Evolutionary conservation across 208 protist genomes (phyloP).

Genomic region (Acanthamoeba lenticulata): DNA sequence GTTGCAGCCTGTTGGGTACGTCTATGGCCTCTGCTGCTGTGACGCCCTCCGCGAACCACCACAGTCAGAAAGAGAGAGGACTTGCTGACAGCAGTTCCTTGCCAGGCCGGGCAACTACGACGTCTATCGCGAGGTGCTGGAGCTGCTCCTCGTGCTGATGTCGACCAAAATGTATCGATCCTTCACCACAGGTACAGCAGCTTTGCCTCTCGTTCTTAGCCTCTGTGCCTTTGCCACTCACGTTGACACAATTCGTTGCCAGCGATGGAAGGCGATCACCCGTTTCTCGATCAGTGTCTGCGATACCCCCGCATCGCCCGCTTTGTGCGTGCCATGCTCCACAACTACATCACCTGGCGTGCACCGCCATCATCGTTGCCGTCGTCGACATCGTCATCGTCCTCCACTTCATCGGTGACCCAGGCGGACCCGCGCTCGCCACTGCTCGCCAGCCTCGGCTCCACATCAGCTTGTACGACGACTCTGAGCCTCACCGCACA

Average conservation of each 20-base stretch:
- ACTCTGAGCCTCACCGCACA: background rate
- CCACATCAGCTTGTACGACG: background rate
- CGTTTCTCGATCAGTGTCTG: background rate
- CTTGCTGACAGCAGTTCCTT: background rate
- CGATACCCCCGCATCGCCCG: background rate
- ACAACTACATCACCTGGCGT: background rate
- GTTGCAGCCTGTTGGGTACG: background rate
- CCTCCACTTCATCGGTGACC: too few relatives aligned
- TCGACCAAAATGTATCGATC: conserved; percentile 15
- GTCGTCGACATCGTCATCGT: background rate
- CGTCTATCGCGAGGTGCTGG: background rate
- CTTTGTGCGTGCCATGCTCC: background rate
- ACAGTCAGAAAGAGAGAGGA: too few relatives aligned
- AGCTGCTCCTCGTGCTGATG: conserved; percentile 26
- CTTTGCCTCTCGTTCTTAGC: background rate
- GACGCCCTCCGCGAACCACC: background rate
- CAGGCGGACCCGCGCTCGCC: background rate
- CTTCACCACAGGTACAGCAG: background rate
- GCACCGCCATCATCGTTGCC: background rate
- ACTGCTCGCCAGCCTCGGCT: background rate
- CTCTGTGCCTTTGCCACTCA: background rate
- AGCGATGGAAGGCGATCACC: background rate
- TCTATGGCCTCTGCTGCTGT: too few relatives aligned
- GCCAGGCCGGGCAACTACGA: background rate
- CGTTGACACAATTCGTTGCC: background rate